Evolutionary conservation across 1,284 basidiomycete species (phyloP).

Genomic region (Cronartium quercuum): DNA sequence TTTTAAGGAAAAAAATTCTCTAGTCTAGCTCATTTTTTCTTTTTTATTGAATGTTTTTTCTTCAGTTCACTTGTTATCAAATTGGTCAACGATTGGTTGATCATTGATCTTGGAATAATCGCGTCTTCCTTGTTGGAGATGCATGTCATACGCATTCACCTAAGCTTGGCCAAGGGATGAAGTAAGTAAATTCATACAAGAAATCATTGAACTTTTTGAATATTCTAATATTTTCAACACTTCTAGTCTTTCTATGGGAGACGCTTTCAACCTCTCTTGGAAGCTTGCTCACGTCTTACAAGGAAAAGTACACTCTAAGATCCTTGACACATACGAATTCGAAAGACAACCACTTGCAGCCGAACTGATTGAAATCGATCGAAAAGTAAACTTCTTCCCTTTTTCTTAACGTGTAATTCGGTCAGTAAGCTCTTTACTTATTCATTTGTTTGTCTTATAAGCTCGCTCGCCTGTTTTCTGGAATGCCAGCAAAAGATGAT

Average conservation of each 20-base stretch:
- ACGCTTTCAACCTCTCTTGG: conserved; percentile 72
- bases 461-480: conserved; percentile 67
- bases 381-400: conserved; percentile 45
- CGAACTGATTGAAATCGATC: conserved; percentile 74
- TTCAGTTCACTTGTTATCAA: conserved; percentile 40
- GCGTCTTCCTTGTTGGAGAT: conserved; percentile 74
- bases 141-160: conserved; percentile 77
- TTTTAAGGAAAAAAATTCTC: not conserved
- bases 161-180: conserved; percentile 61
- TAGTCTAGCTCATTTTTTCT: conserved; percentile 39
- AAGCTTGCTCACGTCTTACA: conserved; percentile 67
- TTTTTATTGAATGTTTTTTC: not conserved
- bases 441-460: conserved; percentile 43
- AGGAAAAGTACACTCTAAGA: conserved; percentile 60
- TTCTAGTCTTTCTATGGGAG: conserved; percentile 40
- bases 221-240: not conserved
- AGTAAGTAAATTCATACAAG: conserved; percentile 24
- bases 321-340: conserved; percentile 58
- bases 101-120: conserved; percentile 60
- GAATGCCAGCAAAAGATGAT: conserved; percentile 57
- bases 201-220: conserved; percentile 42
- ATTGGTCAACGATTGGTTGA: conserved; percentile 71
- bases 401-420: not conserved
- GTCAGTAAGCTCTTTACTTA: not conserved
- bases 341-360: conserved; percentile 57